phyloP scores from a whole-genome alignment of 2,329 filamentous ascomycete genomes.

The Microcera coccophila region DNA sequence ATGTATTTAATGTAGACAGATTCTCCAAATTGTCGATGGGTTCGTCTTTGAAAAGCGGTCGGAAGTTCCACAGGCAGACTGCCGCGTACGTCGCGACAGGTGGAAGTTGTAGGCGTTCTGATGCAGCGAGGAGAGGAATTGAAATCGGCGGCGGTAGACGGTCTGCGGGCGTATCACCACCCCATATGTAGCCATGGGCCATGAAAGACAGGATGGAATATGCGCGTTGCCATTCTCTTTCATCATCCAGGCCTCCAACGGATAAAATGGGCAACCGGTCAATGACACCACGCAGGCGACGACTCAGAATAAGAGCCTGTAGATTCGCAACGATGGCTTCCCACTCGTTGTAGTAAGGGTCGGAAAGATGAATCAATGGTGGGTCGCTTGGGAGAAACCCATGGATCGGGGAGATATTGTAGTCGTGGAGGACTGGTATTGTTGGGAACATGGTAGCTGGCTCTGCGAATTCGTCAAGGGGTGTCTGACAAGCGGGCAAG shows the following conservation, averaged over 20 bases:
- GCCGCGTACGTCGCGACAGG: slow-evolving; percentile 93
- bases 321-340: slow-evolving; percentile 82
- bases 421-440: slow-evolving; percentile 65
- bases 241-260: slow-evolving; percentile 73
- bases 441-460: slow-evolving; percentile 58
- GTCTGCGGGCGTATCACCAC: slow-evolving; percentile 77
- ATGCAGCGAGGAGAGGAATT: slow-evolving; percentile 74
- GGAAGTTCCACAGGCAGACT: slow-evolving; percentile 94
- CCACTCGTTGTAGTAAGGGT: slow-evolving; percentile 94
- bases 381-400: slow-evolving; percentile 84
- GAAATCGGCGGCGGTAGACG: slow-evolving; percentile 76
- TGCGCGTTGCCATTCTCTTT: slow-evolving; percentile 88
- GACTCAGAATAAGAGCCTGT: slow-evolving; percentile 80
- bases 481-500: too few species aligned
- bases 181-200: slow-evolving; percentile 94
- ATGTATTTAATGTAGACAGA: slow-evolving; percentile 80
- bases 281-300: slow-evolving; percentile 73
- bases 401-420: slow-evolving; percentile 71
- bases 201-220: slow-evolving; percentile 90
- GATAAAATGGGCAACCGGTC: slow-evolving; percentile 79
- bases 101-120: slow-evolving; percentile 74
- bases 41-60: slow-evolving; percentile 81
- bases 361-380: slow-evolving; percentile 75
- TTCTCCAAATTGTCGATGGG: slow-evolving; percentile 81
- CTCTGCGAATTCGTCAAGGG: too few species aligned